These are phyloP conservation scores for Euphrasia arctica DNA, from an alignment of 305 asterid species.

Conservation along the genomic window DNA sequence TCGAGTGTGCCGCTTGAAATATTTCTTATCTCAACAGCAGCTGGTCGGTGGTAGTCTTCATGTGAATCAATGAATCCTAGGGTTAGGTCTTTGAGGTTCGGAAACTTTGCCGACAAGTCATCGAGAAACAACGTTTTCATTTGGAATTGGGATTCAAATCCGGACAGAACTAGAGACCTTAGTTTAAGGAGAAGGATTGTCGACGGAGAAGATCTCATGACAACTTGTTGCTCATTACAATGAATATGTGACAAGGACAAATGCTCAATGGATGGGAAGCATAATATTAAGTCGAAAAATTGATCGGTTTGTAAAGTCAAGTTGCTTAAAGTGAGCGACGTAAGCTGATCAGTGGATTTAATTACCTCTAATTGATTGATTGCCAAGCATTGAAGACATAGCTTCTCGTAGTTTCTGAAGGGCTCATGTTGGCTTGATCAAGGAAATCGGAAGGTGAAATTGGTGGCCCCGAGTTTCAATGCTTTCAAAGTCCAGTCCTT, in stretches of 20 bases:
- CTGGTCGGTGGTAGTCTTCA: not conserved
- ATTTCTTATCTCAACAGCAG: not conserved
- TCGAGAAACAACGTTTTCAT: not conserved
- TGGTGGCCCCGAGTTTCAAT: not conserved
- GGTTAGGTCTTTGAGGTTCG: slow-evolving; percentile 24
- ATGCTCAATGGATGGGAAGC: not conserved
- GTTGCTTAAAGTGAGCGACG: not conserved
- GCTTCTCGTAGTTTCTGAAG: no score
- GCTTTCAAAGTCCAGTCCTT: not conserved
- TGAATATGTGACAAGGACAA: not conserved
- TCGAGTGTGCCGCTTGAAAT: slow-evolving; percentile 16
- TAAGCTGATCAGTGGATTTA: not conserved
- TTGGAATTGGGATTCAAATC: not conserved
- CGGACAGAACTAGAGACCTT: not conserved
- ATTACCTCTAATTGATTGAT: not conserved
- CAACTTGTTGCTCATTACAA: not conserved
- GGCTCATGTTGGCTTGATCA: no score
- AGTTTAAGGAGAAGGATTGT: not conserved
- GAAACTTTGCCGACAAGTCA: slow-evolving; percentile 13
- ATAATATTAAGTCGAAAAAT: not conserved
- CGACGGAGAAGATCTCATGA: not conserved
- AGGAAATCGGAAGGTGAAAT: not conserved
- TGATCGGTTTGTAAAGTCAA: not conserved
- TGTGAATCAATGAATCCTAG: not conserved
- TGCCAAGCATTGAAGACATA: not conserved